phyloP scores from a whole-genome alignment of 2,329 filamentous ascomycete species.

The Bipolaris bicolor region DNA sequence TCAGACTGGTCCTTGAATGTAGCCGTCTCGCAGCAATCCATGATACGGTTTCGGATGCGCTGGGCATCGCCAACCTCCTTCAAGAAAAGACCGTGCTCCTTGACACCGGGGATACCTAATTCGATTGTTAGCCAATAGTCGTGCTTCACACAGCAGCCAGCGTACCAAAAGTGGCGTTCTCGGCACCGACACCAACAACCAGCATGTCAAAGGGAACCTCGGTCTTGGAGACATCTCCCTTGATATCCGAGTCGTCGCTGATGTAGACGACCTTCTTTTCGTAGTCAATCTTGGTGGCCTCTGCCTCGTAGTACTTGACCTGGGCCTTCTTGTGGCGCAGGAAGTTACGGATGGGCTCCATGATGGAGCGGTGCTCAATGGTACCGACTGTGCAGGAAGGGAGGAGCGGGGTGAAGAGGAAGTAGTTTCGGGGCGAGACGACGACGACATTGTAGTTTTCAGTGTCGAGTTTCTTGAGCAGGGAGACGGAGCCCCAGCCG shows the following conservation, averaged over 20 bases:
- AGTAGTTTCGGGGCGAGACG: conserved; percentile 98
- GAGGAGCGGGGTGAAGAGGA: conserved; percentile 96
- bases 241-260: conserved; percentile 90
- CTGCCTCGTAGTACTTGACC: conserved; percentile 97
- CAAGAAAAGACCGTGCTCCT: conserved; percentile 94
- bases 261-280: conserved; percentile 88
- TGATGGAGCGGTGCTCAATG: conserved; percentile 99
- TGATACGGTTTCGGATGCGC: conserved; percentile 95
- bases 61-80: conserved; percentile 98
- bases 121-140: conserved; percentile 22
- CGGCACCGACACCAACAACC: conserved; percentile 93
- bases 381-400: conserved; percentile 97
- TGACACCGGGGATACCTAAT: conserved; percentile 83
- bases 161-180: conserved; percentile 94
- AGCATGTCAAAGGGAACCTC: conserved; percentile 98
- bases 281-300: conserved; percentile 93
- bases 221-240: conserved; percentile 79
- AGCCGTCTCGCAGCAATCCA: conserved; percentile 99
- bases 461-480: conserved; percentile 98
- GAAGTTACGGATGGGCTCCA: conserved; percentile 98
- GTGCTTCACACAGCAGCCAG: conserved; percentile 10
- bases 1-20: conserved; percentile 94
- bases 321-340: conserved; percentile 90
- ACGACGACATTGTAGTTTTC: conserved; percentile 99
- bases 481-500: conserved; percentile 93